These are phyloP conservation scores for Xerocomus potaroensis DNA, from an alignment of 768 basidiomycete genomes.

Conservation along the genomic window DNA sequence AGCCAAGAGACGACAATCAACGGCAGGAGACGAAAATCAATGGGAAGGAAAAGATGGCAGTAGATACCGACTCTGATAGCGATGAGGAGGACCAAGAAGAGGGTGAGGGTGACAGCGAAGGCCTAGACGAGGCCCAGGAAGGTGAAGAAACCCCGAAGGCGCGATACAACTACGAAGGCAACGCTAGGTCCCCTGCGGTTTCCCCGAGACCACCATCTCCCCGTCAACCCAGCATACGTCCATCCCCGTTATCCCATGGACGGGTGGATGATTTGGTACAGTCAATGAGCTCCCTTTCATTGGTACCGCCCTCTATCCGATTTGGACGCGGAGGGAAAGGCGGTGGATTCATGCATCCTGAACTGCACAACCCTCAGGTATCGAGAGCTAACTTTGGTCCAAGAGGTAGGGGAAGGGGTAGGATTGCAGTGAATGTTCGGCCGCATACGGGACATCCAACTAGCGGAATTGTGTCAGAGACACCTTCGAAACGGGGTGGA, in stretches of 20 bases:
- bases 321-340: constrained; percentile 69
- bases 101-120: constrained; percentile 14
- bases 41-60: constrained; percentile 20
- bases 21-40: constrained; percentile 9
- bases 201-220: constrained; percentile 18
- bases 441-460: constrained; percentile 11
- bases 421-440: constrained; percentile 23
- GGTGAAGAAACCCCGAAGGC: constrained; percentile 29
- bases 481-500: constrained; percentile 2
- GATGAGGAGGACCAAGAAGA: constrained; percentile 17
- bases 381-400: constrained; percentile 24
- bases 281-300: constrained; percentile 44
- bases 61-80: constrained; percentile 17
- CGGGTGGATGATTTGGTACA: constrained; percentile 46
- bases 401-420: constrained; percentile 30
- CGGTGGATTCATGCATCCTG: constrained; percentile 44
- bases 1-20: constrained; percentile 34
- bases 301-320: constrained; percentile 65
- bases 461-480: constrained; percentile 2
- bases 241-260: constrained; percentile 16
- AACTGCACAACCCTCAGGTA: constrained; percentile 31
- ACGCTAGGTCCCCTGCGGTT: constrained; percentile 17
- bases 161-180: constrained; percentile 11
- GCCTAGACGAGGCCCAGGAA: constrained; percentile 18
- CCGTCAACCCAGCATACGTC: constrained; percentile 16